Evolutionary conservation across 2,329 filamentous ascomycete species (phyloP).

Genomic region (Phyllachora maydis): DNA sequence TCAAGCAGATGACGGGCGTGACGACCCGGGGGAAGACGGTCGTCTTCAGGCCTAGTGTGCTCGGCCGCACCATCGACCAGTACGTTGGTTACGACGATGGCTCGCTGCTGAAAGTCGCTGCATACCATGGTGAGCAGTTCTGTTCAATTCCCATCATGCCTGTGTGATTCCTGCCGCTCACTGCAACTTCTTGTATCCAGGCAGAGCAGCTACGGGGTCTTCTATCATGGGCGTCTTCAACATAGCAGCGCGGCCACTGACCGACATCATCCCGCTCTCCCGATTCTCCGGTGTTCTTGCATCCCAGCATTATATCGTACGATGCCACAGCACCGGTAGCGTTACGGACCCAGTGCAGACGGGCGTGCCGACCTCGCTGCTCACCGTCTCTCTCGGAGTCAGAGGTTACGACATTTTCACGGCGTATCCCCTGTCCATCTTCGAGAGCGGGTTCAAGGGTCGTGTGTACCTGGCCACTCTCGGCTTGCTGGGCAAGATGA

Average conservation of each 20-base stretch:
- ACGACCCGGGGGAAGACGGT: constrained; percentile 55
- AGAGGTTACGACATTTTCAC: constrained; percentile 67
- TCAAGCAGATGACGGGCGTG: constrained; percentile 61
- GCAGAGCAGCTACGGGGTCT: constrained; percentile 41
- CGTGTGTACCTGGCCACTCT: constrained; percentile 42
- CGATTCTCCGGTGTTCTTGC: constrained; percentile 51
- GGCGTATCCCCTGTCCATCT: constrained; percentile 43
- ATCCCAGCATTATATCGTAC: constrained; percentile 44
- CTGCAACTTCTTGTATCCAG: constrained; percentile 7
- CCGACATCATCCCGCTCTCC: constrained; percentile 48
- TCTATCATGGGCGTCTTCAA: constrained; percentile 78
- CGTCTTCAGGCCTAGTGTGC: constrained; percentile 56
- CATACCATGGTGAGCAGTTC: constrained; percentile 43
- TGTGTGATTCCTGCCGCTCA: constrained; percentile 1
- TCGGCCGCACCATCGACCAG: constrained; percentile 51
- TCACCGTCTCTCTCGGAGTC: constrained; percentile 40
- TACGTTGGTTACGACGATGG: constrained; percentile 62
- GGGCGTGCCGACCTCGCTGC: constrained; percentile 22
- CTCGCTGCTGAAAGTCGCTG: constrained; percentile 54
- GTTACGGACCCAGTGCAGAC: constrained; percentile 30
- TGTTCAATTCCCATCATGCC: no score
- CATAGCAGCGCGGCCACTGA: constrained; percentile 36
- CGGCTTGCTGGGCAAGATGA: constrained; percentile 76
- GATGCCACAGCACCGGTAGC: constrained; percentile 46
- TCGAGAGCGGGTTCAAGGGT: constrained; percentile 21